Conservation (phyloP, 2,329 filamentous ascomycete species). For the Penicillium brasilianum region DNA sequence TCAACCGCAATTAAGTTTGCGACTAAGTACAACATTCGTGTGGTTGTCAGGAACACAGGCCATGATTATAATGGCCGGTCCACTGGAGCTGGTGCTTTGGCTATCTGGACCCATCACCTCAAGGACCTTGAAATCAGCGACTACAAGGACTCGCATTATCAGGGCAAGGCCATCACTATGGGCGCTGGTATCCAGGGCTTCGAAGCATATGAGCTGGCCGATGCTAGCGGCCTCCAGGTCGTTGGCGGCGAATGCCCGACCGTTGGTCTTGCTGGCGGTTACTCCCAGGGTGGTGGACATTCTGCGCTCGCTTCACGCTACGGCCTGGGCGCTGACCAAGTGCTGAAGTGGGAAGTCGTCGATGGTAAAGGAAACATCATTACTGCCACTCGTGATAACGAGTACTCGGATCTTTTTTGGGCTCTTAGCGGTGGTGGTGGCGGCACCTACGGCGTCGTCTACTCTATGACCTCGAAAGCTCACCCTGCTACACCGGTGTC, state of each 20-base stretch:
- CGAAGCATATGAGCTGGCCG: conserved; percentile 55
- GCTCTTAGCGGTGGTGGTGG: conserved; percentile 39
- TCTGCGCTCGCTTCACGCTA: conserved; percentile 58
- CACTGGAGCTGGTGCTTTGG: conserved; percentile 61
- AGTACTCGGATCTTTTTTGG: conserved; percentile 30
- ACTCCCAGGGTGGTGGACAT: conserved; percentile 65
- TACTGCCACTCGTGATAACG: conserved; percentile 21
- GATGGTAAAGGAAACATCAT: conserved; percentile 43
- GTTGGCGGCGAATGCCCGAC: conserved; percentile 62
- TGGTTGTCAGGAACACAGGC: conserved; percentile 53
- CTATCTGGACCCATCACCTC: conserved; percentile 41
- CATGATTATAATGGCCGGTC: conserved; percentile 58
- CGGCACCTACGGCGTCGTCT: conserved; percentile 63
- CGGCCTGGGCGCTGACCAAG: conserved; percentile 65
- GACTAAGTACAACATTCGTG: conserved; percentile 54
- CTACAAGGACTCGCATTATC: conserved; percentile 52
- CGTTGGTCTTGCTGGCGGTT: conserved; percentile 65
- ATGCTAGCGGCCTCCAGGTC: conserved; percentile 53
- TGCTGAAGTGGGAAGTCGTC: conserved; percentile 62
- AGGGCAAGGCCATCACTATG: conserved; percentile 58
- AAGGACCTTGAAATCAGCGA: conserved; percentile 35
- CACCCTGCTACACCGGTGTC: conserved; percentile 52
- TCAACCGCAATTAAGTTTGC: conserved; percentile 47
- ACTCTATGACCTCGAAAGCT: conserved; percentile 60
- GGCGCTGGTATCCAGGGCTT: conserved; percentile 60